These are phyloP conservation scores for Fusarium sp. DNA, from an alignment of 2,329 filamentous ascomycete species.

Conservation along the genomic window DNA sequence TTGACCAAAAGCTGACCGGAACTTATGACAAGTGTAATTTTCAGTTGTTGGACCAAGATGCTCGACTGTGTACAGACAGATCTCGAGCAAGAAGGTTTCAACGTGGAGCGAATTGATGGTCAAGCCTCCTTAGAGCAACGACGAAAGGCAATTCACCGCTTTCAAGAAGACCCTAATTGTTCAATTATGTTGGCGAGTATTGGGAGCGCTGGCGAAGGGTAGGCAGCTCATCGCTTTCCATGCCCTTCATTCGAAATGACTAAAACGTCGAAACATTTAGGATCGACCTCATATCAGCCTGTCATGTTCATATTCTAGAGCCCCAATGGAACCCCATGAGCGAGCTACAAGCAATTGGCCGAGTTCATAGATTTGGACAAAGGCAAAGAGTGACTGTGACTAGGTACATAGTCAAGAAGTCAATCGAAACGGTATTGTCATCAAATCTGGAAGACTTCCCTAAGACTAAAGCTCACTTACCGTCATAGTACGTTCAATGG, in stretches of 20 bases:
- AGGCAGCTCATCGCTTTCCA: no score
- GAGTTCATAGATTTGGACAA: constrained; percentile 54
- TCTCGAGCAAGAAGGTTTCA: not conserved
- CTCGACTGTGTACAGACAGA: not conserved
- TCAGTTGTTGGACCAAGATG: constrained; percentile 3
- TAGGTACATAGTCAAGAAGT: constrained; percentile 47
- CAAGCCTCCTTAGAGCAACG: not conserved
- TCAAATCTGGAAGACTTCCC: accelerated
- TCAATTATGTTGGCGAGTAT: constrained; percentile 11
- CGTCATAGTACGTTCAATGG: not conserved
- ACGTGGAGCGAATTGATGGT: not conserved
- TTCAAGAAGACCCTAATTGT: not conserved
- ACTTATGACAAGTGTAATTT: not conserved
- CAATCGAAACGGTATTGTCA: constrained; percentile 43
- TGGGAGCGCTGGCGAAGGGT: constrained; percentile 13
- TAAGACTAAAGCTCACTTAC: no score
- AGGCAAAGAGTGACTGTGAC: constrained; percentile 42
- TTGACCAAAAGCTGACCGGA: no score
- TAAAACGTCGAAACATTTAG: no score
- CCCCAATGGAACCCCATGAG: constrained; percentile 56
- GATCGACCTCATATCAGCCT: constrained; percentile 51
- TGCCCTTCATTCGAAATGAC: no score
- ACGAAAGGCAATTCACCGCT: not conserved
- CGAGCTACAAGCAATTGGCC: constrained; percentile 54
- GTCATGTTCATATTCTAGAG: constrained; percentile 52